Base-by-base conservation (phyloP, 441 rosid genomes). In the Gossypium aridum region DNA sequence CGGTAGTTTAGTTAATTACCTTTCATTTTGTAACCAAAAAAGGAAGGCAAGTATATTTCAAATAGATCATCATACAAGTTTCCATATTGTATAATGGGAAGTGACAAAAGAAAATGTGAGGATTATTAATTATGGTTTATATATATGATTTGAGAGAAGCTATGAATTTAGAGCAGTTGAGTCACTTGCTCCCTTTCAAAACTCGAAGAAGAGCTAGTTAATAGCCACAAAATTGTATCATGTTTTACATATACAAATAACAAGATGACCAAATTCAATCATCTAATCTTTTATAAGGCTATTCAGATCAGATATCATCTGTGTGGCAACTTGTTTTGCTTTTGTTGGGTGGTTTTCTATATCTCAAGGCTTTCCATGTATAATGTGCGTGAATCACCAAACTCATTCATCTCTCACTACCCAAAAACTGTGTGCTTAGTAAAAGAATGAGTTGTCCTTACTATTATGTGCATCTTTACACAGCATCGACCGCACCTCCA, bases 401-500 rank as follows among this genome's bases (percentile, higher is more conserved):
- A n/a, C 45, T 65, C 37, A n/a, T 34, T 37, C 55, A 22, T 3
- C 43, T 39, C 49, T 67, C 34, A 54, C 45, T 57, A 57, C 73
- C 55, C 22, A 56, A 68, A 2, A 14, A 23, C 7, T 7, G n/a
- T 10, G n/a, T 72, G 61, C 57, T 68, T 75, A 87, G 80, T 77
- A 86, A 74, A 84, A 88, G 83, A 76, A 90, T 14, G 85, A 70
- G 74, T 83, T 86, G 66, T 83, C 85, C 81, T 90, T 88, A 75
- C 81, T 81, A 75, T 85, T 83, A 54, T 86, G 82, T 61, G 80
- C 83, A 74, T 90, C 94, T 80, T 87, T 90, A 80, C 92, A 86
- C 19, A 90, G 89, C 83, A 90, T 90, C 1, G 92, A 90, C 4
- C 87, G 87, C 64, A 90, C 92, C 77, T 90, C 94, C 82, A 80